Evolutionary conservation across 2,329 filamentous ascomycete genomes (phyloP).

Genomic region (Diplocarpon mali): DNA sequence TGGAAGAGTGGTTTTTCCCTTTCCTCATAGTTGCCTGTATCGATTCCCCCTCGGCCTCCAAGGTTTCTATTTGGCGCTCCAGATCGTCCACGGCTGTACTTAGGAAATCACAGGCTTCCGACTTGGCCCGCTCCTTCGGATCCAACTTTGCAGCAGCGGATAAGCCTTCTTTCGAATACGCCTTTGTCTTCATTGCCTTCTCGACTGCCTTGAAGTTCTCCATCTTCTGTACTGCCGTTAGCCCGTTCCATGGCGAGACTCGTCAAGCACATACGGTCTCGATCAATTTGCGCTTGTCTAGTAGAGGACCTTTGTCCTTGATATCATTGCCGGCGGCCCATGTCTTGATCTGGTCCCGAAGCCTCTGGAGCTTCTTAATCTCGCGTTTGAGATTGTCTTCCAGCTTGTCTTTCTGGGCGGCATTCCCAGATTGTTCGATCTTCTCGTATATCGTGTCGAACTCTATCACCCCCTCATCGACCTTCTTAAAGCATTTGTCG

Average conservation of each 20-base stretch:
- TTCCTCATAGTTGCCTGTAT: slow-evolving; percentile 89
- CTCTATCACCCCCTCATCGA: slow-evolving; percentile 79
- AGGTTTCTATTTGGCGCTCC: slow-evolving; percentile 82
- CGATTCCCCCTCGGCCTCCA: slow-evolving; percentile 81
- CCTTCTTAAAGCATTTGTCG: slow-evolving; percentile 99
- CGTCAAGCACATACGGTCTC: slow-evolving; percentile 60
- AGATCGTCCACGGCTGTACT: slow-evolving; percentile 82
- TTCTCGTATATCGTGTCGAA: slow-evolving; percentile 98
- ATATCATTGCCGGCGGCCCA: slow-evolving; percentile 98
- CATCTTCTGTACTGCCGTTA: slow-evolving; percentile 64
- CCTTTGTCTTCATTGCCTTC: slow-evolving; percentile 99
- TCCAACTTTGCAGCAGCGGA: slow-evolving; percentile 87
- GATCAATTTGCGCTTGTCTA: slow-evolving; percentile 91
- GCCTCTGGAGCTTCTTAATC: slow-evolving; percentile 98
- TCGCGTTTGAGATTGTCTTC: slow-evolving; percentile 98
- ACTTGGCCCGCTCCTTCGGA: slow-evolving; percentile 93
- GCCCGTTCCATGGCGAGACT: slow-evolving; percentile 12
- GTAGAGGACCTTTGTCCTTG: slow-evolving; percentile 93
- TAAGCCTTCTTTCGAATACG: slow-evolving; percentile 95
- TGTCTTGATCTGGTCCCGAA: slow-evolving; percentile 98
- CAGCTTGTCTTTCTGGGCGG: slow-evolving; percentile 93
- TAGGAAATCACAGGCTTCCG: slow-evolving; percentile 79
- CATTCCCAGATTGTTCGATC: slow-evolving; percentile 84
- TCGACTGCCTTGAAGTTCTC: slow-evolving; percentile 99
- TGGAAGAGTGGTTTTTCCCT: slow-evolving; percentile 75